Evolutionary conservation across 2,329 filamentous ascomycete genomes (phyloP).

Genomic region (Aureobasidium leucospermi): DNA sequence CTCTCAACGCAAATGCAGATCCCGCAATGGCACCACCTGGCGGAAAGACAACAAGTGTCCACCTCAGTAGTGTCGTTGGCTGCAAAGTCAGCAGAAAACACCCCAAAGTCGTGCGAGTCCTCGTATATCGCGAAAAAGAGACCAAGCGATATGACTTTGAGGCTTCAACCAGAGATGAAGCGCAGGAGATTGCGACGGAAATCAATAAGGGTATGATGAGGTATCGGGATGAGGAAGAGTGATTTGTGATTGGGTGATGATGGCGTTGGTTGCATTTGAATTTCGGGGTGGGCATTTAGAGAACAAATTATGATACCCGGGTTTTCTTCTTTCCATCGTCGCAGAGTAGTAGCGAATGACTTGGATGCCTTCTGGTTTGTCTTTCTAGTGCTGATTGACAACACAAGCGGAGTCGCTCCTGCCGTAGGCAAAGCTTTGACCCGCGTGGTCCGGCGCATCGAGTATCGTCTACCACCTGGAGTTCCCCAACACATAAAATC

Average conservation of each 20-base stretch:
- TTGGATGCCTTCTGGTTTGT: no score
- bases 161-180: constrained; percentile 63
- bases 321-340: background rate
- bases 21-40: constrained; percentile 17
- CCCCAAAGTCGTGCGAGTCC: constrained; percentile 70
- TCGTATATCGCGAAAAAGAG: constrained; percentile 69
- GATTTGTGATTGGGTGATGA: background rate
- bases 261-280: background rate
- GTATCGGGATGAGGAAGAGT: constrained; percentile 18
- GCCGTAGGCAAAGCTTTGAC: no score
- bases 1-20: constrained; percentile 28
- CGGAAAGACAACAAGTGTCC: constrained; percentile 68
- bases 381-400: no score
- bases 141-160: constrained; percentile 82
- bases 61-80: constrained; percentile 74
- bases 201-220: constrained; percentile 57
- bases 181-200: constrained; percentile 70
- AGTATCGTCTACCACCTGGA: no score
- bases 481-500: no score
- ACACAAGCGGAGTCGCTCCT: no score
- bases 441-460: no score
- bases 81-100: constrained; percentile 76
- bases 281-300: background rate
- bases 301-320: background rate
- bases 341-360: no score